phyloP scores from a whole-genome alignment of 1,284 basidiomycete species.

The Papiliotrema laurentii region DNA sequence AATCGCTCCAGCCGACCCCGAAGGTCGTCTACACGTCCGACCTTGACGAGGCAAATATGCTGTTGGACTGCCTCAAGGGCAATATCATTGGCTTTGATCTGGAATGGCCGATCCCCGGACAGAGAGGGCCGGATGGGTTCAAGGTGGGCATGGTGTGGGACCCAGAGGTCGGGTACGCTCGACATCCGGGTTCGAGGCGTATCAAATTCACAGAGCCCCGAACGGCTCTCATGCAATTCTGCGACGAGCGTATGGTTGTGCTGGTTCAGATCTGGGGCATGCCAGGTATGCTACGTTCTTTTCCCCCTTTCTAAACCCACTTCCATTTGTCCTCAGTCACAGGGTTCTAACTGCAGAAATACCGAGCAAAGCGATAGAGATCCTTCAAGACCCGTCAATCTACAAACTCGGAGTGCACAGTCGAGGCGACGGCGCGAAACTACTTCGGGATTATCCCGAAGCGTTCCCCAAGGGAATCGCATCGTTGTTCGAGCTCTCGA shows the following conservation, averaged over 20 bases:
- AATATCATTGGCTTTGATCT: conserved; percentile 39
- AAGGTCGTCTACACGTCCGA: conserved; percentile 33
- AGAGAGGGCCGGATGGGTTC: not conserved
- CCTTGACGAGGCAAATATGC: conserved; percentile 30
- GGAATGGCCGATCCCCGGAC: conserved; percentile 33
- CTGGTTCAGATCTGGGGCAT: conserved; percentile 41
- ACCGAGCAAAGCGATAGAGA: conserved; percentile 27
- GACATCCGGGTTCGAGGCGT: conserved; percentile 2
- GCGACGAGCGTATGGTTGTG: conserved; percentile 40
- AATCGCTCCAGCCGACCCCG: conserved; percentile 9
- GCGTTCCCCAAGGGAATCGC: conserved; percentile 14
- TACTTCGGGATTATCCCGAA: conserved; percentile 39
- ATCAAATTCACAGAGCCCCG: conserved; percentile 23
- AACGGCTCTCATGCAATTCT: conserved; percentile 46
- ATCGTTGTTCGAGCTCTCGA: conserved; percentile 41
- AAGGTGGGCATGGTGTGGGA: conserved; percentile 19
- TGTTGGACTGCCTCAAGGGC: conserved; percentile 31
- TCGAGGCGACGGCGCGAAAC: conserved; percentile 42
- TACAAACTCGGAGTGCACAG: conserved; percentile 47
- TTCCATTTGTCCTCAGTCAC: too few species aligned
- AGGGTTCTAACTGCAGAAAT: too few species aligned
- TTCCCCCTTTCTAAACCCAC: too few species aligned
- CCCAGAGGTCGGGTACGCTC: too few species aligned
- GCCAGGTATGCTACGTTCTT: conserved; percentile 33
- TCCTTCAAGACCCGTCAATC: conserved; percentile 32